phyloP scores from a whole-genome alignment of 1,284 basidiomycete genomes.

The Trametes hirsuta region DNA sequence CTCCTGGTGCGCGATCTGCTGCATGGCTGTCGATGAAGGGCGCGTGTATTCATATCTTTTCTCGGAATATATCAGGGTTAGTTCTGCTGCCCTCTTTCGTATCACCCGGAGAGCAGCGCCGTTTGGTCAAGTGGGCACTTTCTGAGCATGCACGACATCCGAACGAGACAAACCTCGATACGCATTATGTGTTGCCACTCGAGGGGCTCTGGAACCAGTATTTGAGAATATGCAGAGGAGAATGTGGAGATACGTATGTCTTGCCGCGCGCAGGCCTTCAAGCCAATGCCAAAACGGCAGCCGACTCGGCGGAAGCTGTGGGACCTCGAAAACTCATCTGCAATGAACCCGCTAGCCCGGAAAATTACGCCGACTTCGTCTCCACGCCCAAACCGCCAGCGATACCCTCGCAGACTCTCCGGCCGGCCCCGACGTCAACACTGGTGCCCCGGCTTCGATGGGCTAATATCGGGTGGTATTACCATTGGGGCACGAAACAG shows the following conservation, averaged over 20 bases:
- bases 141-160: constrained; percentile 73
- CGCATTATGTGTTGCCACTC: constrained; percentile 77
- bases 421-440: constrained; percentile 46
- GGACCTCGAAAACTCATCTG: constrained; percentile 71
- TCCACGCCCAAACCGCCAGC: constrained; percentile 58
- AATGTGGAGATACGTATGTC: constrained; percentile 38
- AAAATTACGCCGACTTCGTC: constrained; percentile 50
- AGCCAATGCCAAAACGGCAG: constrained; percentile 7
- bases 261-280: constrained; percentile 40
- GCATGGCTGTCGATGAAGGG: constrained; percentile 1
- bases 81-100: constrained; percentile 80
- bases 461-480: constrained; percentile 93
- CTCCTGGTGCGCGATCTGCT: constrained; percentile 52
- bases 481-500: constrained; percentile 91
- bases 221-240: constrained; percentile 39
- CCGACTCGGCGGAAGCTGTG: not conserved
- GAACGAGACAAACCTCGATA: constrained; percentile 87
- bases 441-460: constrained; percentile 81
- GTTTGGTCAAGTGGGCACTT: constrained; percentile 72
- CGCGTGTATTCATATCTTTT: constrained; percentile 32
- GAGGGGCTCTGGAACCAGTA: constrained; percentile 76
- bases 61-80: constrained; percentile 57
- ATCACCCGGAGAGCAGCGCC: constrained; percentile 59
- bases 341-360: constrained; percentile 61
- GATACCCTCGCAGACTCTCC: constrained; percentile 58